phyloP scores from a whole-genome alignment of 495 filamentous ascomycete species.

The Talaromyces wortmannii region DNA sequence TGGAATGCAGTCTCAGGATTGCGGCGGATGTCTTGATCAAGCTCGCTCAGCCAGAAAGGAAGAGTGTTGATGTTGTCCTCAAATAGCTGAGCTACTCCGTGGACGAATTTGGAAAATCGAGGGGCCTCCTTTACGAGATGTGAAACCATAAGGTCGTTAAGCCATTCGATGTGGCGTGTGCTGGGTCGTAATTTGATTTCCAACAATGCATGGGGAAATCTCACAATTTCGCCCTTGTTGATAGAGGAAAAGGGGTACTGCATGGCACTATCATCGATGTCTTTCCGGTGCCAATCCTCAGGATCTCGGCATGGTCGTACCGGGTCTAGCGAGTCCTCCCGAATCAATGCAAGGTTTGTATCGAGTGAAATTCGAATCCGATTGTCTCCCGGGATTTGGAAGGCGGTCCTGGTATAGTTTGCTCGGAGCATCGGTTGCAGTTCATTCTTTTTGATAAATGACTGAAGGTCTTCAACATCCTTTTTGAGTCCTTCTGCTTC shows the following conservation, averaged over 20 bases:
- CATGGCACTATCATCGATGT: constrained; percentile 80
- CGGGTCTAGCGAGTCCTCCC: constrained; percentile 79
- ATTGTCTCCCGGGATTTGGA: constrained; percentile 91
- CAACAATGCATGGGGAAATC: constrained; percentile 84
- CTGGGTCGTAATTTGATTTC: constrained; percentile 87
- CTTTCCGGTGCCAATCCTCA: constrained; percentile 80
- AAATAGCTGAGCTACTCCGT: constrained; percentile 84
- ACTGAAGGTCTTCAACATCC: constrained; percentile 71
- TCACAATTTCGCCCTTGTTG: constrained; percentile 84
- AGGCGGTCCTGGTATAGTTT: constrained; percentile 90
- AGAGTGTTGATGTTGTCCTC: constrained; percentile 94
- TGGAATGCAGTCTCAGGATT: constrained; percentile 90
- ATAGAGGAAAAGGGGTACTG: constrained; percentile 78
- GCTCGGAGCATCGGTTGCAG: constrained; percentile 83
- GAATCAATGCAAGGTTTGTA: constrained; percentile 84
- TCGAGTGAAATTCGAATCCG: constrained; percentile 88
- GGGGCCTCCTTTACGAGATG: constrained; percentile 87
- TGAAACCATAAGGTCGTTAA: constrained; percentile 81
- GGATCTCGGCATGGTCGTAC: constrained; percentile 85
- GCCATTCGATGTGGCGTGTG: constrained; percentile 73
- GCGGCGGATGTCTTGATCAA: constrained; percentile 87
- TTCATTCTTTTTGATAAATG: constrained; percentile 67
- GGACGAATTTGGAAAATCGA: constrained; percentile 93
- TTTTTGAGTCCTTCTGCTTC: constrained; percentile 50
- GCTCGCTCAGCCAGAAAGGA: constrained; percentile 88